Base-by-base conservation (phyloP, 1,284 basidiomycete species). In the Boletus hoseneyae region DNA sequence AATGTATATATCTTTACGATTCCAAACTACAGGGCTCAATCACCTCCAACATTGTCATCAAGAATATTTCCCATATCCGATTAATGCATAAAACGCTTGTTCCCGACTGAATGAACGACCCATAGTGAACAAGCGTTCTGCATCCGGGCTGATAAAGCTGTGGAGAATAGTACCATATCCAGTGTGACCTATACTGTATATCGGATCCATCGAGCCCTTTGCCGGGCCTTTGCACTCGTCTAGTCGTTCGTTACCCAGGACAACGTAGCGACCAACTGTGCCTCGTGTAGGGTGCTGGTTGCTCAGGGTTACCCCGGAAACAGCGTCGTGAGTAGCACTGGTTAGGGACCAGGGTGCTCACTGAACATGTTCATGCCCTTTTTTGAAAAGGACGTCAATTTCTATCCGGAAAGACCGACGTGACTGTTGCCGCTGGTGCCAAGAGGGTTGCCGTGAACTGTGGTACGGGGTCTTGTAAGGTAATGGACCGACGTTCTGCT, bases 241-340 rank as follows among this genome's bases (percentile, higher is more conserved):
- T 7, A 5, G 7, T n/a, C 8, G 12, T 42, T 16, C 12, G 42
- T 33, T 18, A 18, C 21, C 27, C 19, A 75, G 73, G 72, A 66
- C 13, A 80, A 80, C 50, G 69, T 62, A n/a, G 76, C 71, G 4
- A 70, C 54, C 12, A 72, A 72, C 25, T 66, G 73, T 8, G 64
- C 63, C 0, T 18, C 58, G 18, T 80, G 71, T 40, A 77, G 77
- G 35, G 57, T 80, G 2, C 46, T 80, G 40, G 76, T 80, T 25
- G 61, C 65, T 45, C 62, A 79, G 70, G 77, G 74, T 50, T 80
- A 80, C 51, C 79, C 78, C 5, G 79, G 79, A 39, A 74, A 64
- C 6, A 79, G 79, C 8, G 76, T 69, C 25, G 43, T 21, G 52
- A 50, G 57, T 52, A 45, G 15, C 15, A 5, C 45, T 25, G 12